Base-by-base conservation (phyloP, 2,329 filamentous ascomycete species). In the Hypoxylon sp. region DNA sequence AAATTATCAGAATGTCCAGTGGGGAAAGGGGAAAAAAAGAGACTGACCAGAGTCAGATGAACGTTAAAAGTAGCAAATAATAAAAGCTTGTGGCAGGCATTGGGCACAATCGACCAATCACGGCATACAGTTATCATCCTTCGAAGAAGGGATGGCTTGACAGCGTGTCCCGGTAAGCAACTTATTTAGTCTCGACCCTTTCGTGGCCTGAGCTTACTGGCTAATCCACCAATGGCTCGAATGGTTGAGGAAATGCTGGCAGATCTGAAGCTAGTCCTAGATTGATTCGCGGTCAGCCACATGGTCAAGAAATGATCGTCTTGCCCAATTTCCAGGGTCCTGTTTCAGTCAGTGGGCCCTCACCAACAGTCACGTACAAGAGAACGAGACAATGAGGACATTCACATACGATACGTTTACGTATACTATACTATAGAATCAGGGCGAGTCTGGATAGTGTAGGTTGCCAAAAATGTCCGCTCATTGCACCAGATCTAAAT, bases 171-270 rank as follows among this genome's bases (percentile, higher is more conserved):
- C 66, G 65, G 66, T 71, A 67, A 64, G 70, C 66, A 62, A 66
- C 62, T 63, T 71, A 63, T 68, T 69, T 67, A 63, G 69, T 68
- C 58, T 64, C 70, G 61, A 69, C 59, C 64, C 67, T 68, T 71
- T 74, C 73, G 74, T 75, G 74, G 74, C 70, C 72, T 62, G 52
- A 66, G 72, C 72, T 71, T 74, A 76, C 72, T 76, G 73, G 74
- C 69, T 71, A 53, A 58, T 58, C 42, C 35, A 62, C 60, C 59
- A 72, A 70, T 61, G 63, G 66, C 62, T 70, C 54, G 33, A 63
- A 47, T 63, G 62, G 66, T 66, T 60, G 58, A 74, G 66, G 44
- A 63, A 53, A 54, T 69, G 59, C 66, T 69, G 59, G 66, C 57
- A 62, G 69, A 67, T 67, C 69, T 69, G 48, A 66, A 70, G 62